Evolutionary conservation across 768 basidiomycete species (phyloP), one percentile per base, ranked within the genome.

Genomic region (Boletus vinaceobasis): DNA sequence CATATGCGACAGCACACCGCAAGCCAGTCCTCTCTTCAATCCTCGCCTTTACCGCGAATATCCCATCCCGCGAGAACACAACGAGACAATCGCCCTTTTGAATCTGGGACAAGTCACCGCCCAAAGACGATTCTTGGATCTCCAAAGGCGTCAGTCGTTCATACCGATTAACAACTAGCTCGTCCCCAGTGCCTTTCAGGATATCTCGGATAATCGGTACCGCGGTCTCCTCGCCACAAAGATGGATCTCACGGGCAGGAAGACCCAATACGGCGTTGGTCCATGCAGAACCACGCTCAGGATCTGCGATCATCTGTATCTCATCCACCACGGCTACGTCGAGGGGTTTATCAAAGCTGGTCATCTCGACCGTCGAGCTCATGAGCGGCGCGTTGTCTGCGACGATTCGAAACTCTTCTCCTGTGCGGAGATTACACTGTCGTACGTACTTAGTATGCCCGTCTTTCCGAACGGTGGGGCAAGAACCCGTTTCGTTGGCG

Each of bases 321-420:
- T 98, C 96, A 69, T 98, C 97, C 43, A 99, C 77, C 43, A 99
- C 94, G 0, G 86, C 94, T 23, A 98, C 93, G 48, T 96, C 92
- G 51, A 74, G 75, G 4, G 56, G 55, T 17, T 45, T 58, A 2
- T 59, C 57, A 10, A 75, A 59, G 6, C 77, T 74, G 33, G 89
- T 69, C 95, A 98, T 99, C 77, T 99, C 97, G 61, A 98, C 88
- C 3, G 97, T 99, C 68, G 90, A 93, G 65, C 86, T 87, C n/a
- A 78, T 54, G 36, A 97, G 69, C 0, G 77, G 71, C 0, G 84
- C 84, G 7, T 76, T 61, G 1, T 75, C 75, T 9, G 76, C 74
- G 21, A 96, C 81, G 31, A 90, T 77, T 63, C 86, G 84, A 54
- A 83, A 79, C 68, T 98, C 95, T 71, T 98, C 96, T 7, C 96